Base-by-base conservation (phyloP, 306 rosid genomes). In the Carpinus fangiana region DNA sequence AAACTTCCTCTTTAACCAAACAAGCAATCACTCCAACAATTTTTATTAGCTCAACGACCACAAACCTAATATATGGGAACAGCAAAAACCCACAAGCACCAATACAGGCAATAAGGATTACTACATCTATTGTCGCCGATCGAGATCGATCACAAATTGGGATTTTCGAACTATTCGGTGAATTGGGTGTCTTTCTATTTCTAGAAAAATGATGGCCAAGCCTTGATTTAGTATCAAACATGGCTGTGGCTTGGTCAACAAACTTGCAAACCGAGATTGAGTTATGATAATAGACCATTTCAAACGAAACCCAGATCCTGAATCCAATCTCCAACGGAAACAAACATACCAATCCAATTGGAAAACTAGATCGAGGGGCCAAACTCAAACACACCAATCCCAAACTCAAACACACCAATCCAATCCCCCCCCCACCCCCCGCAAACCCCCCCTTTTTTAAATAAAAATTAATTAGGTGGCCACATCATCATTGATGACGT, bases 191-290 rank as follows among this genome's bases (percentile, higher is more conserved):
- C 83, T 85, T 96, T 48, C 88, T 84, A 83, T 82, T 77, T 81
- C 87, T 73, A 28, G 71, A 81, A 2, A 78, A 23, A 23, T 74
- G 43, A 76, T 77, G 83, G 61, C 18, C 75, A 60, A 82, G 89
- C 73, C 80, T 88, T 2, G 91, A 86, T 86, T 90, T 90, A 9
- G 96, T 85, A 81, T 86, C 89, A 31, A 91, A 83, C 97, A 91
- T 87, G 64, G 78, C 14, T 55, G 89, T 76, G 5, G 82, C 41
- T 77, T 86, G 97, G 87, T 92, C 98, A 86, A 91, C 89, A 82
- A 92, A 91, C 74, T 91, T 91, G 91, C 98, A 93, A 89, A 91
- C 93, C 87, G 97, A 93, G 82, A 96, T 90, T 87, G 97, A 91
- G 87, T 83, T 89, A 61, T 91, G 92, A 82, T 88, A 81, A 93